phyloP scores from a whole-genome alignment of 495 filamentous ascomycete species.

The Astrocystis sublimbata region DNA sequence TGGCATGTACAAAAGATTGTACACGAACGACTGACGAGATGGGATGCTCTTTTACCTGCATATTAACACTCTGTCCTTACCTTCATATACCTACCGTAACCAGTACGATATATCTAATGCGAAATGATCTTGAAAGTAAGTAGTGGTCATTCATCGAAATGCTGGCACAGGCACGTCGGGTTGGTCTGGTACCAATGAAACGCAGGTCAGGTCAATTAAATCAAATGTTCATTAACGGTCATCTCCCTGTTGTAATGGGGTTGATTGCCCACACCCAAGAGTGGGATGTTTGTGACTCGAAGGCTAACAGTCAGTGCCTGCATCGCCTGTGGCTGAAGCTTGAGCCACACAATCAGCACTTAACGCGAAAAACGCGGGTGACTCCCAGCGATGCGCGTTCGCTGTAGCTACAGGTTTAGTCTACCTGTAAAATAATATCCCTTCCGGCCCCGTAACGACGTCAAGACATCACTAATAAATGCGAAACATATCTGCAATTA shows the following conservation, averaged over 20 bases:
- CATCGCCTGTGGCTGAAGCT: conserved; percentile 18
- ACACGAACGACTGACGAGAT: conserved; percentile 1
- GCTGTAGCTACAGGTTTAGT: neutral
- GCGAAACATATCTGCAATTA: neutral
- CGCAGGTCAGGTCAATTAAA: no score
- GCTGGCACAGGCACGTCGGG: no score
- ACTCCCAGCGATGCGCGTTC: neutral
- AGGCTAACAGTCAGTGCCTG: no score
- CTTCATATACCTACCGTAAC: no score
- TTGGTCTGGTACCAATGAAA: no score
- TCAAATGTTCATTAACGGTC: no score
- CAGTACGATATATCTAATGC: no score
- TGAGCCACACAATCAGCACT: conserved; percentile 12
- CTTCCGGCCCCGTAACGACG: neutral
- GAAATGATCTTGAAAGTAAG: no score
- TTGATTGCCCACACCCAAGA: no score
- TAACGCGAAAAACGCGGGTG: conserved; percentile 16
- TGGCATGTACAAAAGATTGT: neutral
- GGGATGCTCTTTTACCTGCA: neutral
- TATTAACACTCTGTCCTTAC: neutral
- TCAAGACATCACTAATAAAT: neutral
- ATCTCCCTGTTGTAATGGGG: no score
- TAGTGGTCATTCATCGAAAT: no score
- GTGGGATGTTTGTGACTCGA: no score
- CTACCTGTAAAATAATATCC: neutral